phyloP scores from a whole-genome alignment of 1,284 basidiomycete genomes.

The Mrakiaceae sp. region DNA sequence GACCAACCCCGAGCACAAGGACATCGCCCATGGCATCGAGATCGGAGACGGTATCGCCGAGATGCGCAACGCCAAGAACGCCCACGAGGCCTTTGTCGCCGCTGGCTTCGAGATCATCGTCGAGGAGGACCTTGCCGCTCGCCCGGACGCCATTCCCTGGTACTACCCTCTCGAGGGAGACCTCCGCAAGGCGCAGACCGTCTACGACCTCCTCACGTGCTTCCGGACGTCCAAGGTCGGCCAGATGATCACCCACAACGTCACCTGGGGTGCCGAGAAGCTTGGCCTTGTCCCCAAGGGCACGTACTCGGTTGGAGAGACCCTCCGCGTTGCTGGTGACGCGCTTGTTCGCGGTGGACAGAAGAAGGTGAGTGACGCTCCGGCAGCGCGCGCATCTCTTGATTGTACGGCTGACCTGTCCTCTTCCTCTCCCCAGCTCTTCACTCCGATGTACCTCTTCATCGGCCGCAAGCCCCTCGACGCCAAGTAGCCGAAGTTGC shows the following conservation, averaged over 20 bases:
- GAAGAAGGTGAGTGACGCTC: constrained; percentile 51
- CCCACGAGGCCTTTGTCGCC: constrained; percentile 64
- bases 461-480: constrained; percentile 15
- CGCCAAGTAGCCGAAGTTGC: too few species aligned
- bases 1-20: constrained; percentile 75
- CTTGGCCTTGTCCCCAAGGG: constrained; percentile 80
- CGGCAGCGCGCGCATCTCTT: background rate
- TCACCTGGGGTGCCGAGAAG: constrained; percentile 65
- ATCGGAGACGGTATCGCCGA: constrained; percentile 94
- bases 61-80: constrained; percentile 70
- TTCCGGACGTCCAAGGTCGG: constrained; percentile 87
- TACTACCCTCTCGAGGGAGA: constrained; percentile 96
- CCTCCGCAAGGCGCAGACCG: constrained; percentile 79
- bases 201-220: constrained; percentile 81
- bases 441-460: constrained; percentile 15
- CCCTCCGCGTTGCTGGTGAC: constrained; percentile 69
- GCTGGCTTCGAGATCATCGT: constrained; percentile 85
- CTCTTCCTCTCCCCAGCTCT: constrained; percentile 1
- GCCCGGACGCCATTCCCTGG: constrained; percentile 73
- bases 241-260: constrained; percentile 70
- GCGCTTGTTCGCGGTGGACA: constrained; percentile 75
- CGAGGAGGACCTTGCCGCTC: constrained; percentile 89
- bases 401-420: background rate
- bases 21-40: constrained; percentile 71
- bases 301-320: constrained; percentile 81